Conservation (phyloP, 805 yeast genomes). For the Cyberlindnera maclurae region DNA sequence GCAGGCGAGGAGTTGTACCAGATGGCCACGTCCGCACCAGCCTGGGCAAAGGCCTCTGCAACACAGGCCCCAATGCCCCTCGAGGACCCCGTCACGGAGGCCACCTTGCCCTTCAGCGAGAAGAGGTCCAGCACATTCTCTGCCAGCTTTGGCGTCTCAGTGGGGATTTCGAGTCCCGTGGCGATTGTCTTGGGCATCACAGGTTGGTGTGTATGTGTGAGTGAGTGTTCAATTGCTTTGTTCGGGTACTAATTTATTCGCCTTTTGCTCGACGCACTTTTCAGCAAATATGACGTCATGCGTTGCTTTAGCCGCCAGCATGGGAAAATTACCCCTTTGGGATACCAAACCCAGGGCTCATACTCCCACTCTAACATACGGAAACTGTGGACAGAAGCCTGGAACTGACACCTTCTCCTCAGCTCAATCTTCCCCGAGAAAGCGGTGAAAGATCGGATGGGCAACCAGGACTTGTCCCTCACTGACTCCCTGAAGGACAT, state of each 20-base stretch:
- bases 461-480: slow-evolving; percentile 7
- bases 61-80: slow-evolving; percentile 79
- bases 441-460: slow-evolving; percentile 2
- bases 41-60: slow-evolving; percentile 81
- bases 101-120: slow-evolving; percentile 78
- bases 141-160: slow-evolving; percentile 43
- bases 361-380: too few relatives aligned
- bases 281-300: too few relatives aligned
- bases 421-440: neutral
- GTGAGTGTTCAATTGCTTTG: too few relatives aligned
- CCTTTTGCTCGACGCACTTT: too few relatives aligned
- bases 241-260: too few relatives aligned
- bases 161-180: slow-evolving; percentile 32
- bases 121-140: slow-evolving; percentile 57
- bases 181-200: slow-evolving; percentile 18
- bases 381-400: too few relatives aligned
- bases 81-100: slow-evolving; percentile 78
- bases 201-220: slow-evolving; percentile 1
- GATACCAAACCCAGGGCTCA: too few relatives aligned
- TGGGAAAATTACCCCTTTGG: too few relatives aligned
- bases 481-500: slow-evolving; percentile 28
- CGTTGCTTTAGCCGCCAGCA: too few relatives aligned
- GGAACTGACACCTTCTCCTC: too few relatives aligned
- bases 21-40: slow-evolving; percentile 77
- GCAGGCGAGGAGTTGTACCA: slow-evolving; percentile 25